These are phyloP conservation scores for Austroboletus niveus DNA, from an alignment of 1,284 basidiomycete species.

Conservation along the genomic window DNA sequence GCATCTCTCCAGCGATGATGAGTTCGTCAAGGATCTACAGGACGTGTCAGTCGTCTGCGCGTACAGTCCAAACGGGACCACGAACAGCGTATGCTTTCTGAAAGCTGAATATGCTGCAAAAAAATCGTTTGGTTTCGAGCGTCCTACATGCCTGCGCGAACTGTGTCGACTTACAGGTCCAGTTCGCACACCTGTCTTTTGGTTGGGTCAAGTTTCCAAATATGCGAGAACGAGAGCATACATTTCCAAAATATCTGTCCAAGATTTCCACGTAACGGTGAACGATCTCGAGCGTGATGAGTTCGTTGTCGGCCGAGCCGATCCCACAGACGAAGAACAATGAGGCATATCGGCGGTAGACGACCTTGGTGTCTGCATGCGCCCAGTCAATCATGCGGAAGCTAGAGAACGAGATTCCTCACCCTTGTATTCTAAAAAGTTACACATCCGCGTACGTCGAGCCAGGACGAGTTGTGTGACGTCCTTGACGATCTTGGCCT, in stretches of 20 bases:
- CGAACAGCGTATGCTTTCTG: conserved; percentile 93
- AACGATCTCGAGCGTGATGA: conserved; percentile 94
- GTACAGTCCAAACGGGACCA: conserved; percentile 8
- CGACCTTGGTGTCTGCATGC: conserved; percentile 83
- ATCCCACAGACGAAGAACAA: conserved; percentile 98
- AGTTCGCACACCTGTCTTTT: conserved; percentile 84
- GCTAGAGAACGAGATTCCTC: conserved; percentile 15
- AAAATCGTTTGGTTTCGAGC: background rate
- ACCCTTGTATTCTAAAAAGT: conserved; percentile 99
- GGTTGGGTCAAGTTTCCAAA: conserved; percentile 1
- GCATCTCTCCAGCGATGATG: conserved; percentile 96
- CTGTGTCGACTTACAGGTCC: conserved; percentile 65
- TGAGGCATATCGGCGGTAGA: conserved; percentile 96
- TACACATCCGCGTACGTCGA: conserved; percentile 97
- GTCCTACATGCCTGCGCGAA: background rate
- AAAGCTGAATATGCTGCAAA: conserved; percentile 90
- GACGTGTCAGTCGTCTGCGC: conserved; percentile 8
- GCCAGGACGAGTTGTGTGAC: conserved; percentile 98
- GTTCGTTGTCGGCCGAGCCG: conserved; percentile 84
- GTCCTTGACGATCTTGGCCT: conserved; percentile 99
- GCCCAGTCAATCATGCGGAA: background rate
- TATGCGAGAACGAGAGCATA: conserved; percentile 31
- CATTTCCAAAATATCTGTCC: conserved; percentile 98
- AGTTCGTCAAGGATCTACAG: conserved; percentile 91
- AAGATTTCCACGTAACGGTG: conserved; percentile 99